Percentiles rank a stretch among this genome's conserved stretches.
phyloP scores from a whole-genome alignment of 345 rosid species.

The Angophora floribunda region DNA sequence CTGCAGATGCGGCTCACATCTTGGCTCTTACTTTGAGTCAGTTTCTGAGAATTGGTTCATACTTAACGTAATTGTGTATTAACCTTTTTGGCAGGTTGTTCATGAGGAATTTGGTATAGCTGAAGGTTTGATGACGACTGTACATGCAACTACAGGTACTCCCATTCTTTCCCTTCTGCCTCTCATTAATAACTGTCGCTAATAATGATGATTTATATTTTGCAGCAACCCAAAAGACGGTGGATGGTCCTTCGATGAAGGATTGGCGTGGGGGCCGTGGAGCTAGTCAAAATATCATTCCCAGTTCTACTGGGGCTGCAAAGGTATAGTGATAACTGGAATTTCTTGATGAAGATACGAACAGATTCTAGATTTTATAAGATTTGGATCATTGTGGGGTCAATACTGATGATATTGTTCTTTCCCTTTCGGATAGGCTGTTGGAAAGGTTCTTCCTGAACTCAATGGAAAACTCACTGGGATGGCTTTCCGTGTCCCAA shows the following conservation, averaged over 20 bases:
- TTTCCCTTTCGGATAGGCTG: constrained; percentile 45
- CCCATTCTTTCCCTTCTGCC: constrained; percentile 1
- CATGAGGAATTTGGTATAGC: constrained; percentile 94
- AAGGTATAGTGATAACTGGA: constrained; percentile 39
- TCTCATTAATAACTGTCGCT: neutral
- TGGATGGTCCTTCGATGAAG: constrained; percentile 97
- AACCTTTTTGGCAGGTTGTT: constrained; percentile 50
- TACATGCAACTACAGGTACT: constrained; percentile 95
- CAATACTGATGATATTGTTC: neutral
- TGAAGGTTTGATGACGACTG: constrained; percentile 99
- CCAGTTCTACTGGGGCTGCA: constrained; percentile 99
- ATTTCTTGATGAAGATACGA: neutral
- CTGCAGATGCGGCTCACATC: neutral
- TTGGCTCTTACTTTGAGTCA: neutral
- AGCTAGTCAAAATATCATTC: constrained; percentile 96
- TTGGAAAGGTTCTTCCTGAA: constrained; percentile 97
- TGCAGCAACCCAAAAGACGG: constrained; percentile 97
- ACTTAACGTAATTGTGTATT: neutral
- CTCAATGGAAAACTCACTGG: constrained; percentile 98
- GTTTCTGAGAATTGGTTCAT: neutral
- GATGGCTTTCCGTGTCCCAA: constrained; percentile 99
- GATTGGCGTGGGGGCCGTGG: constrained; percentile 99
- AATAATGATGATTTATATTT: constrained; percentile 1
- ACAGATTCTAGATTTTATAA: neutral
- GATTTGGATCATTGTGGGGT: neutral